Base-by-base conservation (phyloP, 2,329 filamentous ascomycete species). In the Monilinia aucupariae region DNA sequence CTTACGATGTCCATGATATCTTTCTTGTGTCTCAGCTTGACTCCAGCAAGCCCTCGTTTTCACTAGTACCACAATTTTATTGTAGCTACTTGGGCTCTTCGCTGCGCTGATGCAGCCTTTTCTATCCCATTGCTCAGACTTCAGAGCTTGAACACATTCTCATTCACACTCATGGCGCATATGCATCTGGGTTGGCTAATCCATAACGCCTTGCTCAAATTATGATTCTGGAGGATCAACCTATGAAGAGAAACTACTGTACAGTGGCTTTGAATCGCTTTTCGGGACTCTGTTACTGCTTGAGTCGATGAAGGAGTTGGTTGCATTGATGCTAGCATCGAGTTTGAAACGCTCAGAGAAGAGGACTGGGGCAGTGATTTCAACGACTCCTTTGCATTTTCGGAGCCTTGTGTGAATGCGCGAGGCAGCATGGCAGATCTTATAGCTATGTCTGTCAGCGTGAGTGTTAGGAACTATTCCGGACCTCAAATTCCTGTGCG, bases 231-330 rank as follows among this genome's bases (percentile, higher is more conserved):
- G 81, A 64, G 76, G 78, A 6, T 78, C 79, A 0, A 81, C 79
- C 0, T 75, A 80, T 1, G 83, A 34, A 79, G 83, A 53, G 77
- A 67, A 54, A 68, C 64, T 22, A 64, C 69, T 20, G 82, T 83
- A 7, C 82, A 86, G 71, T 87, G 84, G 84, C 73, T 87, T 45
- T 78, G 84, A 41, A 78, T 81, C 12, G 83, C 79, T 25, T 86
- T 86, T 65, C 84, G 86, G 72, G 84, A 86, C 70, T 82, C 84
- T 77, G 76, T 82, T 5, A 83, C 82, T 5, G 80, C 76, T 32
- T 82, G 82, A 68, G 72, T 68, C 13, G 41, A 55, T 54, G 12
- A 61, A n/a, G 59, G 41, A 12, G 59, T 22, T 1, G 84, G 84
- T 49, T 84, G 85, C 0, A 64, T 86, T 41, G 85, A 87, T 68